A percentile compares a stretch with the other conserved stretches of the same genome.
phyloP scores from a whole-genome alignment of 371 early-diverging fungal genomes.

The Actinomortierella wolfii region DNA sequence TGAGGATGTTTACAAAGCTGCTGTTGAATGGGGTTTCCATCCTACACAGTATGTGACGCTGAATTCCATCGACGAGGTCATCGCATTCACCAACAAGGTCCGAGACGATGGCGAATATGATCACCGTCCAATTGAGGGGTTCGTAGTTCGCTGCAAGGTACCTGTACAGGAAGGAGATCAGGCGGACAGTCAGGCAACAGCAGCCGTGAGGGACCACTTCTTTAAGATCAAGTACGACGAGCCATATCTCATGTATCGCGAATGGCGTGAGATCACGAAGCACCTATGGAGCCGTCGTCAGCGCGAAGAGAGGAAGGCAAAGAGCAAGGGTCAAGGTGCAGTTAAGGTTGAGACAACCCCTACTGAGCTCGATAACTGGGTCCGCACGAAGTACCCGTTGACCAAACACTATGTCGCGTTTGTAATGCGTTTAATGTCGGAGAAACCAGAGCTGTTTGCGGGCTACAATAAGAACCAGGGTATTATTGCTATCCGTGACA shows the following conservation, averaged over 20 bases:
- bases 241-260: slow-evolving; percentile 92
- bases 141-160: slow-evolving; percentile 83
- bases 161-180: slow-evolving; percentile 20
- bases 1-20: slow-evolving; percentile 62
- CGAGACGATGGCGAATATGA: slow-evolving; percentile 64
- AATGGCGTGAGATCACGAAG: slow-evolving; percentile 93
- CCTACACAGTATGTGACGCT: slow-evolving; percentile 52
- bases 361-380: slow-evolving; percentile 3
- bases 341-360: background rate
- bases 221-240: slow-evolving; percentile 95
- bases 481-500: slow-evolving; percentile 75
- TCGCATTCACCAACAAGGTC: slow-evolving; percentile 67
- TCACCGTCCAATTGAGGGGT: slow-evolving; percentile 85
- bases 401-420: slow-evolving; percentile 79
- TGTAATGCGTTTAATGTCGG: slow-evolving; percentile 61
- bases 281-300: slow-evolving; percentile 44
- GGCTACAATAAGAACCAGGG: slow-evolving; percentile 73
- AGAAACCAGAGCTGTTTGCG: slow-evolving; percentile 74
- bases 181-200: too few relatives aligned
- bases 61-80: slow-evolving; percentile 57
- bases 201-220: slow-evolving; percentile 54
- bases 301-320: slow-evolving; percentile 12
- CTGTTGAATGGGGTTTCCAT: slow-evolving; percentile 79
- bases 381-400: slow-evolving; percentile 59
- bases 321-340: background rate